These are phyloP conservation scores for Purshia tridentata DNA, from an alignment of 306 rosid species.

Conservation along the genomic window DNA sequence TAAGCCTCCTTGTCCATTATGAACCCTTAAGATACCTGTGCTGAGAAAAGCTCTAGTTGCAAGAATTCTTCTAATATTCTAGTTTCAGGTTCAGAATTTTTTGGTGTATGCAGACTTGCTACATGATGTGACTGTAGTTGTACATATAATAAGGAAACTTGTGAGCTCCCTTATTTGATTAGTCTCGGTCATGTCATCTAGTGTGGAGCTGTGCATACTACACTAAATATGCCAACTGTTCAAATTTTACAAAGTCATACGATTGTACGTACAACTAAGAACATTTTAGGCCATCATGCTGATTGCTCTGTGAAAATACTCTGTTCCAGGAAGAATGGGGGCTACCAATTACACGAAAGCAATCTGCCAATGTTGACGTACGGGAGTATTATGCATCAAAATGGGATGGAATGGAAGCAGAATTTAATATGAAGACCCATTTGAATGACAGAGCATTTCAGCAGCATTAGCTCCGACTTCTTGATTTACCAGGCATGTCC, in stretches of 20 bases:
- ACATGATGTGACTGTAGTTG: background rate
- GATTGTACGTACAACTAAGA: background rate
- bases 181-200: background rate
- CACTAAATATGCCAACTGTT: background rate
- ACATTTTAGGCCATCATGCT: background rate
- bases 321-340: background rate
- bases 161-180: background rate
- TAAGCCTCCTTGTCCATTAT: background rate
- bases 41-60: background rate
- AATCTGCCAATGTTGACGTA: too few relatives aligned
- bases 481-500: background rate
- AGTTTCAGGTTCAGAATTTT: conserved; percentile 2
- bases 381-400: too few relatives aligned
- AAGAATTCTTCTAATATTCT: background rate
- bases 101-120: background rate
- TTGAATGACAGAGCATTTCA: background rate
- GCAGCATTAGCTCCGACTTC: background rate
- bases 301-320: background rate
- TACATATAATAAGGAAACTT: background rate
- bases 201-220: background rate
- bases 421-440: background rate
- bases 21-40: background rate
- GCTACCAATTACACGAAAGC: background rate
- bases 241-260: background rate
- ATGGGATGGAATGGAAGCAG: background rate